phyloP scores from a whole-genome alignment of 2,329 filamentous ascomycete genomes.

The Trichoderma sp. region DNA sequence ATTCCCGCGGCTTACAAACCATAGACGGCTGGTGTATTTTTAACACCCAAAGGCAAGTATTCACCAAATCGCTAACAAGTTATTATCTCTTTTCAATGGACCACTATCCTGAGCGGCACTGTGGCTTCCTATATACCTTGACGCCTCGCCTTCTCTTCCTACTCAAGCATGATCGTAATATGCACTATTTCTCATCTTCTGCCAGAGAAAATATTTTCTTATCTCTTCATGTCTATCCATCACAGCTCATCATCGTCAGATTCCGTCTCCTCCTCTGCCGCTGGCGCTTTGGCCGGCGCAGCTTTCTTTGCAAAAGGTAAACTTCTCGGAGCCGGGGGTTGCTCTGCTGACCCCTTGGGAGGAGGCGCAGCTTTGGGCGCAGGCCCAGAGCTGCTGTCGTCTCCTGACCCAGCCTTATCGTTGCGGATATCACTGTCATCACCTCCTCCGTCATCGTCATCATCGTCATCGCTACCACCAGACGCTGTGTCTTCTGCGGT shows the following conservation, averaged over 20 bases:
- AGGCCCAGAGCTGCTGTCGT: background rate
- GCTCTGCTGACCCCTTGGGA: conserved; percentile 25
- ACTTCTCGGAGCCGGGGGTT: conserved; percentile 39
- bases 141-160: background rate
- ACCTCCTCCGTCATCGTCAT: conserved; percentile 33
- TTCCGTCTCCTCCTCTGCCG: conserved; percentile 47
- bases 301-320: conserved; percentile 47
- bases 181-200: background rate
- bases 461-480: conserved; percentile 41
- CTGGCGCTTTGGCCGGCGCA: conserved; percentile 27
- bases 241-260: conserved; percentile 58
- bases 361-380: conserved; percentile 20
- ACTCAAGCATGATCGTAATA: background rate
- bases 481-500: conserved; percentile 38
- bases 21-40: background rate
- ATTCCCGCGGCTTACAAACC: background rate
- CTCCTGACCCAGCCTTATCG: background rate
- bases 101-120: background rate
- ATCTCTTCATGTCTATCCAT: background rate
- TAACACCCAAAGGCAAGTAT: background rate
- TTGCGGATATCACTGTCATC: conserved; percentile 20
- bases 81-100: background rate
- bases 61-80: background rate
- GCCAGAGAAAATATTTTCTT: background rate
- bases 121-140: background rate